phyloP scores from a whole-genome alignment of 2,329 filamentous ascomycete species.

The Cytospora paraplurivora region DNA sequence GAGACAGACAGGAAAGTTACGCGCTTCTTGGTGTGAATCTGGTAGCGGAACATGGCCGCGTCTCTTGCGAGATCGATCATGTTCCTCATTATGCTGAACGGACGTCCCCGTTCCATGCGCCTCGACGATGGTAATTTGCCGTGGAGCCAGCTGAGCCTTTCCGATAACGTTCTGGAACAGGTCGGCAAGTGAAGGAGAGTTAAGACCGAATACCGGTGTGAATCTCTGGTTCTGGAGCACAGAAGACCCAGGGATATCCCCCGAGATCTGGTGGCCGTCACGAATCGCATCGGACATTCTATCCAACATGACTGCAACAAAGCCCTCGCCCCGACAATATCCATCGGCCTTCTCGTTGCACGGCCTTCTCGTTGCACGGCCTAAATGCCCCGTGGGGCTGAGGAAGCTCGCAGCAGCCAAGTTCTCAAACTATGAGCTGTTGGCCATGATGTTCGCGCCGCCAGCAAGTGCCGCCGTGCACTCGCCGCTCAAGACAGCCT shows the following conservation, averaged over 20 bases:
- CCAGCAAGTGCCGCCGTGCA: slow-evolving; percentile 38
- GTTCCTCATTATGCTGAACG: no score
- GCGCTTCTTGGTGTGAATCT: no score
- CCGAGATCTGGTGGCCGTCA: slow-evolving; percentile 49
- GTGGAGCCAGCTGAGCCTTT: slow-evolving; percentile 30
- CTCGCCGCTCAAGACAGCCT: slow-evolving; percentile 35
- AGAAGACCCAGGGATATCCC: slow-evolving; percentile 41
- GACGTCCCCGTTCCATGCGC: slow-evolving; percentile 51
- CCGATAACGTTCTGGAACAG: slow-evolving; percentile 38
- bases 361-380: no score
- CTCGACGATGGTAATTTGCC: slow-evolving; percentile 38
- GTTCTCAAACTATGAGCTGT: slow-evolving; percentile 31
- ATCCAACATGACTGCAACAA: slow-evolving; percentile 50
- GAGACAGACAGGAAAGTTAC: no score
- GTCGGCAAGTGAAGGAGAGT: slow-evolving; percentile 31
- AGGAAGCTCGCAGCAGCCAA: slow-evolving; percentile 38
- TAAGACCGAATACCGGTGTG: slow-evolving; percentile 34
- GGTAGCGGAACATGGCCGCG: no score
- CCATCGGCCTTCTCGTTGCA: slow-evolving; percentile 44
- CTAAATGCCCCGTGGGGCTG: slow-evolving; percentile 37
- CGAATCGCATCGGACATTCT: slow-evolving; percentile 46
- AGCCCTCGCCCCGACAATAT: slow-evolving; percentile 55
- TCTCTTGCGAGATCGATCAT: no score
- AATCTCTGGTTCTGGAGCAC: slow-evolving; percentile 46
- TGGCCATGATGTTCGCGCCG: slow-evolving; percentile 36